Evolutionary conservation across 1,284 basidiomycete species (phyloP), one percentile per base, ranked within the genome.

Genomic region (Apiotrichum gamsii): DNA sequence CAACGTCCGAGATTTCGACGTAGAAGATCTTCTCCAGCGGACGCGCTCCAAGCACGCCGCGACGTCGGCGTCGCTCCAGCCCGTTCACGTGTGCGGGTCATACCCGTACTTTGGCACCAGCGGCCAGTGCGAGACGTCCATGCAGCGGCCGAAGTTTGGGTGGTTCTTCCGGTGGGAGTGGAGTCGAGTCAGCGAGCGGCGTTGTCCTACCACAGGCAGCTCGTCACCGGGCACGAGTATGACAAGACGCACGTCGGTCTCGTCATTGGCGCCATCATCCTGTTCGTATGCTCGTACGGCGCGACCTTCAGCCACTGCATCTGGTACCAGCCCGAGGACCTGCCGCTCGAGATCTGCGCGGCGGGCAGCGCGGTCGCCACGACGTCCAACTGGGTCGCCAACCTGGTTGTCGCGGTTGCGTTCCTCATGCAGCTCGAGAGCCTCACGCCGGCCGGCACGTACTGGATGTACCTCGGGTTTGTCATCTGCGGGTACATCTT

Each of bases 321-420:
- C 15, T 72, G 70, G 68, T 64, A 62, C 42, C 54, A 56, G 36
- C 53, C 54, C 31, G 69, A 71, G 43, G 63, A 65, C 54, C 57
- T 65, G 34, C 52, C 60, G 6, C 60, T 67, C 20, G 61, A 69
- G 45, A 64, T 65, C 13, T 57, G 69, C 18, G 63, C 62, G 28
- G 37, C 60, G 9, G 69, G 67, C 15, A 46, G 46, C 2, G 54
- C 47, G 11, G 47, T 59, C 14, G 39, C 51, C 14, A 51, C 57
- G 18, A 53, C 45, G 24, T 39, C 50, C 11, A 53, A 43, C 31
- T 62, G 56, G 54, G 23, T 54, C 13, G 54, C 56, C 35, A 62
- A 60, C 40, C 40, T 62, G 35, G 40, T 58, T 20, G 51, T 60
- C 10, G 54, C 58, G n/a, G 56, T 59, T 8, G 39, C 50, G 2